A percentile compares a stretch with the other conserved stretches of the same genome.
These are phyloP conservation scores for Hyparrhenia diplandra DNA, from an alignment of 176 grass and related monocot genomes.

Conservation along the genomic window DNA sequence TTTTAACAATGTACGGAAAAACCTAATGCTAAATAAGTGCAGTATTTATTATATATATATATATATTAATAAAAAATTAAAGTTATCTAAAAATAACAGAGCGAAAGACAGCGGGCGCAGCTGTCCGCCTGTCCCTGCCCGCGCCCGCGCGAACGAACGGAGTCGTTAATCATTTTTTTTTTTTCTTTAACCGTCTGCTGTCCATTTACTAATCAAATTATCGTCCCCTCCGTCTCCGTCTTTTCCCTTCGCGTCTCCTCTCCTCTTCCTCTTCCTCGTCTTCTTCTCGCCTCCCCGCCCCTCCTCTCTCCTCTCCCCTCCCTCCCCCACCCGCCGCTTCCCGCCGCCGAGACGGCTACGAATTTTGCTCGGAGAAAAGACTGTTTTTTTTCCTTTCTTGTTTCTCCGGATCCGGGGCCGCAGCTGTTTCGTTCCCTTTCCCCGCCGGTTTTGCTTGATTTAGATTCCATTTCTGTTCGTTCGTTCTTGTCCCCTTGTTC, in stretches of 20 bases:
- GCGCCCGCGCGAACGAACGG: not conserved
- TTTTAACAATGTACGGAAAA: too few relatives aligned
- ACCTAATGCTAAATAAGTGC: too few relatives aligned
- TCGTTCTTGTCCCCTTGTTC: not conserved
- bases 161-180: slow-evolving; percentile 22
- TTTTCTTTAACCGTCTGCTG: slow-evolving; percentile 13
- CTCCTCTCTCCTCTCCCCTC: too few relatives aligned
- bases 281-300: not conserved
- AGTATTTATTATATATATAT: too few relatives aligned
- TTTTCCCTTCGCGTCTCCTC: slow-evolving; percentile 20
- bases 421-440: not conserved
- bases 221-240: not conserved
- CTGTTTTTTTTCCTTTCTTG: not conserved
- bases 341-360: not conserved
- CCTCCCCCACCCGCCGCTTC: not conserved
- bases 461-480: slow-evolving; percentile 13
- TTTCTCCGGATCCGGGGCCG: slow-evolving; percentile 4
- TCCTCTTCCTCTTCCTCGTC: not conserved
- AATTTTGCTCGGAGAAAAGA: slow-evolving; percentile 4
- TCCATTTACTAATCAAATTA: slow-evolving; percentile 32
- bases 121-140: slow-evolving; percentile 25
- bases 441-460: not conserved
- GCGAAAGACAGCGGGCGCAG: not conserved
- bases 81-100: not conserved
- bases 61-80: too few relatives aligned